Conservation (phyloP, 1,284 basidiomycete species). For the Tilletia walkeri region DNA sequence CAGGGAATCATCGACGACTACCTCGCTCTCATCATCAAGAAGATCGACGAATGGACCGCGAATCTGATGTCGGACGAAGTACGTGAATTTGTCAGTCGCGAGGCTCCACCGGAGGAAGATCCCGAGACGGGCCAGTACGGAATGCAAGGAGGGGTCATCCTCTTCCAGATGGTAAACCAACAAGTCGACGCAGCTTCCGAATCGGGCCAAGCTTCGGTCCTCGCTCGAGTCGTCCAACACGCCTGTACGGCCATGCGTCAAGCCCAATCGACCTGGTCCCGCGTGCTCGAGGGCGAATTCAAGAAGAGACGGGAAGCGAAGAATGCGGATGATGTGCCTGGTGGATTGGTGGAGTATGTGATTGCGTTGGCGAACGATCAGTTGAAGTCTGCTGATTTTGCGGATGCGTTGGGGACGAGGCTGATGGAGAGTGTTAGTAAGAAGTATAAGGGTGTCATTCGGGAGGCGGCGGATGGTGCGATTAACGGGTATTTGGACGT, state of each 20-base stretch:
- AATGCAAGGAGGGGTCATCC: conserved; percentile 85
- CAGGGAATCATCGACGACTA: conserved; percentile 94
- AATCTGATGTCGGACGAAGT: conserved; percentile 92
- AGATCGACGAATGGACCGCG: conserved; percentile 93
- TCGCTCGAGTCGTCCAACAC: conserved; percentile 86
- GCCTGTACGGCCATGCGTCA: conserved; percentile 82
- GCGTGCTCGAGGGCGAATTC: conserved; percentile 78
- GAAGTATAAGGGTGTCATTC: conserved; percentile 82
- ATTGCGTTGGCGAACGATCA: conserved; percentile 99
- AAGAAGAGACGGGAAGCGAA: conserved; percentile 74
- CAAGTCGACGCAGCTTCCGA: conserved; percentile 92
- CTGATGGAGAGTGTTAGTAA: conserved; percentile 87
- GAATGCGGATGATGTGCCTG: conserved; percentile 80
- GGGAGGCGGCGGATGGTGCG: conserved; percentile 84
- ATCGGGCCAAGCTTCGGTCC: conserved; percentile 88
- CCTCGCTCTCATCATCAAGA: conserved; percentile 84
- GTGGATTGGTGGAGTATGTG: conserved; percentile 89
- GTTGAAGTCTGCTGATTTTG: conserved; percentile 90
- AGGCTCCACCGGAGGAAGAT: conserved; percentile 82
- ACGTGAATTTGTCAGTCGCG: conserved; percentile 76
- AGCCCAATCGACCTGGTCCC: conserved; percentile 86
- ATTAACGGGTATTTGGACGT: conserved; percentile 98
- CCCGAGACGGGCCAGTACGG: conserved; percentile 80
- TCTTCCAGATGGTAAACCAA: conserved; percentile 97
- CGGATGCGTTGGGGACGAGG: conserved; percentile 78